Evolutionary conservation across 352 stramenopile genomes (phyloP).

Genomic region (Phytophthora aleatoria): DNA sequence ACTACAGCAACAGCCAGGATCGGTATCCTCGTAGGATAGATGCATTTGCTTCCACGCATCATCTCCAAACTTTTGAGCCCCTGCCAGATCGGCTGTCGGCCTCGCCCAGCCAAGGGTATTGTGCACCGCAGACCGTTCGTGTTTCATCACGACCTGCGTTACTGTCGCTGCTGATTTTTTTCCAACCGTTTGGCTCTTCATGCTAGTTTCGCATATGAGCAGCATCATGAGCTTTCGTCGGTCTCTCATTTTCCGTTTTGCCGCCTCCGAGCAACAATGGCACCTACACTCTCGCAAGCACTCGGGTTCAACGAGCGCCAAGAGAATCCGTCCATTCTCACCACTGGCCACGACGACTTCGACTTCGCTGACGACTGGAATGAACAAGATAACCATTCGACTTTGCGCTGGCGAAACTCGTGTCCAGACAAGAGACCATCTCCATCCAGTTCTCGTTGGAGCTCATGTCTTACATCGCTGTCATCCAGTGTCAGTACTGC

Average conservation of each 20-base stretch:
- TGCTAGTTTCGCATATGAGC: conserved; percentile 2
- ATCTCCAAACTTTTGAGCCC: no score
- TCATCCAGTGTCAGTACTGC: conserved; percentile 24
- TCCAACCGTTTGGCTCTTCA: conserved; percentile 11
- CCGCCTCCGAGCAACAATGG: conserved; percentile 12
- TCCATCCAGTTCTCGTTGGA: conserved; percentile 9
- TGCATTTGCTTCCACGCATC: neutral
- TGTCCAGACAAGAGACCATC: conserved; percentile 19
- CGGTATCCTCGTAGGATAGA: neutral
- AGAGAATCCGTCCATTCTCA: conserved; percentile 31
- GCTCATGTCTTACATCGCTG: conserved; percentile 21
- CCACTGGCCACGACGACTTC: conserved; percentile 20
- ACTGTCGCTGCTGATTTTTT: conserved; percentile 37
- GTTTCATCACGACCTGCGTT: conserved; percentile 17
- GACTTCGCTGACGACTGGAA: conserved; percentile 27
- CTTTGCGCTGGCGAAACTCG: conserved; percentile 26
- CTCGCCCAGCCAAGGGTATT: neutral
- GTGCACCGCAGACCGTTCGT: conserved; percentile 11
- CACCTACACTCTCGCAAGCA: conserved; percentile 12
- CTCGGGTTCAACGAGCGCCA: conserved; percentile 15
- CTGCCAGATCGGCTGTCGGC: neutral
- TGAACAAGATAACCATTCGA: conserved; percentile 1
- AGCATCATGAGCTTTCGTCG: neutral
- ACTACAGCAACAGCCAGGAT: neutral
- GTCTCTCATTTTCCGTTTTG: conserved; percentile 27